These are phyloP conservation scores for Guyanaporus albipodus DNA, from an alignment of 768 basidiomycete species.

Conservation along the genomic window DNA sequence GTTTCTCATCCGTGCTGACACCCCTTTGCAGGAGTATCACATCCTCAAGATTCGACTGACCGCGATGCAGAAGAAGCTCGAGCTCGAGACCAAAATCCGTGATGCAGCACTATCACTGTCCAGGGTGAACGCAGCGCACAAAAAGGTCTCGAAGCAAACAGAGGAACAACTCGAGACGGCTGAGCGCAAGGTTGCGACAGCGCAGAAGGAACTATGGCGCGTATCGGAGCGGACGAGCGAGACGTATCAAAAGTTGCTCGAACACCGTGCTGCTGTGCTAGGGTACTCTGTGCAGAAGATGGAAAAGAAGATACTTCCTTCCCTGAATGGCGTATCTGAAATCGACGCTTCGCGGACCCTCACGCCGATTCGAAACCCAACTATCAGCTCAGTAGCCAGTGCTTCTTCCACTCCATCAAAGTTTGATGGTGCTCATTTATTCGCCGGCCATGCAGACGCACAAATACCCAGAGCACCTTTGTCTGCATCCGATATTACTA, in stretches of 20 bases:
- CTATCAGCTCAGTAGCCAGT: slow-evolving; percentile 48
- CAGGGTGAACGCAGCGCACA: slow-evolving; percentile 57
- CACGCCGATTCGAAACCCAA: slow-evolving; percentile 48
- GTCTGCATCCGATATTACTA: slow-evolving; percentile 41
- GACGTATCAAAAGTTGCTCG: slow-evolving; percentile 59
- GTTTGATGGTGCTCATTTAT: slow-evolving; percentile 82
- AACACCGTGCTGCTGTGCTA: slow-evolving; percentile 82
- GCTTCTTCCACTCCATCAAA: slow-evolving; percentile 45
- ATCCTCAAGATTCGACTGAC: slow-evolving; percentile 60
- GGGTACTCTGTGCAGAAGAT: slow-evolving; percentile 64
- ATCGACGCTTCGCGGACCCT: slow-evolving; percentile 47
- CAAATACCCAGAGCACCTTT: slow-evolving; percentile 47
- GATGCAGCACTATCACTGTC: slow-evolving; percentile 78
- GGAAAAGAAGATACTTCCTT: slow-evolving; percentile 48
- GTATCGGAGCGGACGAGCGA: slow-evolving; percentile 63
- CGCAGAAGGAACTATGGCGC: slow-evolving; percentile 69
- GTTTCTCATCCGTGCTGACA: slow-evolving; percentile 9
- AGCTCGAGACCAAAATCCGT: slow-evolving; percentile 82
- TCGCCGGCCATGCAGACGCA: slow-evolving; percentile 74
- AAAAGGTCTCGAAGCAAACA: slow-evolving; percentile 58
- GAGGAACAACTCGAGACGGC: slow-evolving; percentile 69
- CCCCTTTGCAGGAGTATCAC: slow-evolving; percentile 60
- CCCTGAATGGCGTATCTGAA: slow-evolving; percentile 31
- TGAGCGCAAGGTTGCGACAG: slow-evolving; percentile 64
- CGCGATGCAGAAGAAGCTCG: slow-evolving; percentile 69